These are phyloP conservation scores for Dactylellina parvicollis DNA, from an alignment of 2,329 filamentous ascomycete species.

Conservation along the genomic window DNA sequence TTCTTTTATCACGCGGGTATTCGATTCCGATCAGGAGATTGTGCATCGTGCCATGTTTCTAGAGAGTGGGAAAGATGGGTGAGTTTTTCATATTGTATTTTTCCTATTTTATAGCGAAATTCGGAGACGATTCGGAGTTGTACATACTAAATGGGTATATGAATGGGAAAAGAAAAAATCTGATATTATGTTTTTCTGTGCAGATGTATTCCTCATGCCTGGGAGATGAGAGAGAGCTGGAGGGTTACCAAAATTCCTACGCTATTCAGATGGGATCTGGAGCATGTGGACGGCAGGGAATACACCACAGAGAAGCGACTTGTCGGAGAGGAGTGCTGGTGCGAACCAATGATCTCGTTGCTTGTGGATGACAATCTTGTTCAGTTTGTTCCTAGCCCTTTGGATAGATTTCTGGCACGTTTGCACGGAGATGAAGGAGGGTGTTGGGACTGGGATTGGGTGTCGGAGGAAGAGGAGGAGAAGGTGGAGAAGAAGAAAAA, in stretches of 20 bases:
- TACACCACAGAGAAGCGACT: slow-evolving; percentile 54
- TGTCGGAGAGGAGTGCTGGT: neutral
- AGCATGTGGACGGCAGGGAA: slow-evolving; percentile 59
- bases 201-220: slow-evolving; percentile 60
- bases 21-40: neutral
- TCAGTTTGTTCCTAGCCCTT: neutral
- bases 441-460: neutral
- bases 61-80: neutral
- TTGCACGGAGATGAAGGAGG: neutral
- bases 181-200: too few relatives aligned
- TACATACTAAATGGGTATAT: too few relatives aligned
- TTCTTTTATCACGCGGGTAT: neutral
- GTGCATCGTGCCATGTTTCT: neutral
- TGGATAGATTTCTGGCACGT: neutral
- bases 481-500: too few relatives aligned
- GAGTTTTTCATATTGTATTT: neutral
- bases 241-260: slow-evolving; percentile 60
- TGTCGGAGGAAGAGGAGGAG: too few relatives aligned
- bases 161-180: too few relatives aligned
- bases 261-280: slow-evolving; percentile 60
- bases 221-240: slow-evolving; percentile 61
- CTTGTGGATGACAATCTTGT: neutral
- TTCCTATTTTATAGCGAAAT: too few relatives aligned
- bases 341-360: neutral
- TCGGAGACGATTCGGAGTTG: too few relatives aligned